Evolutionary conservation across 805 yeast genomes (phyloP).

Genomic region (Debaryomyces castellii): DNA sequence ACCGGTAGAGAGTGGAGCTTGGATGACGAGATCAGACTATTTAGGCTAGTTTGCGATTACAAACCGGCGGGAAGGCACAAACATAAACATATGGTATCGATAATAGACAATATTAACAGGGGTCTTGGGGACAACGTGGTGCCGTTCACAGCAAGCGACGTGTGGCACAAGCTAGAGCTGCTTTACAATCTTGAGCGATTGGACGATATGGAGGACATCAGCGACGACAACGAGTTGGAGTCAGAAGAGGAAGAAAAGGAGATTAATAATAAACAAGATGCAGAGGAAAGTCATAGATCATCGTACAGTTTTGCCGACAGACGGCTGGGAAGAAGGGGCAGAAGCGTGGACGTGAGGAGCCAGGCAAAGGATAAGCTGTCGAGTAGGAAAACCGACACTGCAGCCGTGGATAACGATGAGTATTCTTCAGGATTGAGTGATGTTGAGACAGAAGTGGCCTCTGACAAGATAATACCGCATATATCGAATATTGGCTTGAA

Average conservation of each 20-base stretch:
- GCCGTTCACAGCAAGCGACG: slow-evolving; percentile 45
- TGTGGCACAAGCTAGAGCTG: slow-evolving; percentile 55
- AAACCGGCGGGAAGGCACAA: slow-evolving; percentile 65
- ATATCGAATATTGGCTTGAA: neutral
- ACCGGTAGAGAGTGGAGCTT: slow-evolving; percentile 46
- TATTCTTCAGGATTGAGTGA: slow-evolving; percentile 13
- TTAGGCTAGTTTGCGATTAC: slow-evolving; percentile 59
- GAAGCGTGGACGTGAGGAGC: neutral
- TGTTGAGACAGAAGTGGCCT: slow-evolving; percentile 7
- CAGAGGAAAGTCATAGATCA: slow-evolving; percentile 5
- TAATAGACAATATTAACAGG: slow-evolving; percentile 40
- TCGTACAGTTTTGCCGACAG: neutral
- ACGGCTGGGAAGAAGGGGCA: slow-evolving; percentile 2
- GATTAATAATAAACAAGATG: slow-evolving; percentile 1
- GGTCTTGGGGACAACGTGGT: slow-evolving; percentile 14
- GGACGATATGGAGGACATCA: slow-evolving; percentile 50
- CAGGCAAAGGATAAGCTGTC: slow-evolving; percentile 5
- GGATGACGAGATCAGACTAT: slow-evolving; percentile 61
- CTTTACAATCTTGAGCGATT: slow-evolving; percentile 58
- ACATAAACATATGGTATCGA: slow-evolving; percentile 41
- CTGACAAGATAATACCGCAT: slow-evolving; percentile 4
- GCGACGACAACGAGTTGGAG: slow-evolving; percentile 13
- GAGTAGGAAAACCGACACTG: too few species aligned
- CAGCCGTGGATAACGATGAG: slow-evolving; percentile 6
- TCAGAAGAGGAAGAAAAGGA: slow-evolving; percentile 13